Base-by-base conservation (phyloP, 441 rosid species). In the Mallotus japonicus region DNA sequence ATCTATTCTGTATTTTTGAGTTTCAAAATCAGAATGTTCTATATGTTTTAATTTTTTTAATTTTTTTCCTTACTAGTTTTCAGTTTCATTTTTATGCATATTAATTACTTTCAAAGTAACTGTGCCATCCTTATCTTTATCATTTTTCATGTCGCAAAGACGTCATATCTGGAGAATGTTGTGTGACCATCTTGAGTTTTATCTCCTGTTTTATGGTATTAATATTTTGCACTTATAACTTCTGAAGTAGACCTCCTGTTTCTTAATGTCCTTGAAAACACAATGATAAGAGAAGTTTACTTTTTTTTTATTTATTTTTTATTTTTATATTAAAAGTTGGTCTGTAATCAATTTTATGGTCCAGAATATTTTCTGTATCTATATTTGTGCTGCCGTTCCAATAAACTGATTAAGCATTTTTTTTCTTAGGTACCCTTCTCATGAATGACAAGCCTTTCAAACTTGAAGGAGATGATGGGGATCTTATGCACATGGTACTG, bases 401-500 rank as follows among this genome's bases (percentile, higher is more conserved):
- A 32, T 56, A 61, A 59, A 62, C 73, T 77, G 24, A 47, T 42
- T 62, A 54, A 16, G 55, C 28, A 46, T 3, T 74, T 47, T 71
- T 71, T 76, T 64, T 72, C 65, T 22, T 69, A 89, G 96, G 88
- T 32, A 72, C 78, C 55, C 68, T 71, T 77, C 82, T 75, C 65
- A 49, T 79, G 72, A 95, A 81, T 70, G 82, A 85, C 76, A 82
- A 81, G 69, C 80, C 78, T 72, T 84, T 79, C 73, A 81, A 77
- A 70, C 80, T 83, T 76, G 78, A 79, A 61, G 81, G 57, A 75
- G 79, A 78, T 65, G 64, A 73, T 85, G 83, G 72, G 63, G 79
- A 80, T 77, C 82, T 83, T 60, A 81, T 90, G 60, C 74, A 71
- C 74, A 82, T 76, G 76, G 67, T 92, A 80, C 82, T 96, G 77